Percentiles rank a stretch among this genome's conserved stretches.
Conservation (phyloP, 2,329 filamentous ascomycete genomes). For the Rutstroemia sp. region DNA sequence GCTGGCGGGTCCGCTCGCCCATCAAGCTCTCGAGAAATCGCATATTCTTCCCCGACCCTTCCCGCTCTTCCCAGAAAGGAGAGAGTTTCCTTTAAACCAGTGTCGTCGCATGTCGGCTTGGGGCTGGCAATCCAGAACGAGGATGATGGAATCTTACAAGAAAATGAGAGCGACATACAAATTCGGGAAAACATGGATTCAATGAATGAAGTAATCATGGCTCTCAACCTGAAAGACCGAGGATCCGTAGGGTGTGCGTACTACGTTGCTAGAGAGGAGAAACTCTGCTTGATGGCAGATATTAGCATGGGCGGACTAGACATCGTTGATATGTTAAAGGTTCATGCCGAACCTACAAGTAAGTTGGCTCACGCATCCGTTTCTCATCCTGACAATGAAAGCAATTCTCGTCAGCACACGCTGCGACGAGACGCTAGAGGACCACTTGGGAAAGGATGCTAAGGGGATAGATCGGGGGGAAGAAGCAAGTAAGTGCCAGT, state of each 20-base stretch:
- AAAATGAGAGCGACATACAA: constrained; percentile 27
- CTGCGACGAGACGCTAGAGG: constrained; percentile 28
- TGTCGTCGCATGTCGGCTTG: constrained; percentile 8
- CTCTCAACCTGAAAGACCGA: constrained; percentile 65
- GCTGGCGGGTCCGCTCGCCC: constrained; percentile 8
- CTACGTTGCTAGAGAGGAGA: constrained; percentile 64
- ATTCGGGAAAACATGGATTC: constrained; percentile 39
- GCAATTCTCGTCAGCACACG: constrained; percentile 40
- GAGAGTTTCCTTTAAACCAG: constrained; percentile 16
- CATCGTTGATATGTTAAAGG: constrained; percentile 53
- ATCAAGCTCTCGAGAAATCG: constrained; percentile 15
- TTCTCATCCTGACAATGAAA: background rate
- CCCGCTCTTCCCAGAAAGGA: constrained; percentile 13
- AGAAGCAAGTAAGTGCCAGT: constrained; percentile 19
- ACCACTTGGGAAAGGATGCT: constrained; percentile 26
- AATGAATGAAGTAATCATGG: constrained; percentile 68
- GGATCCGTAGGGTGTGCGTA: constrained; percentile 77
- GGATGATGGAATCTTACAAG: constrained; percentile 8
- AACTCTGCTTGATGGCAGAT: constrained; percentile 71
- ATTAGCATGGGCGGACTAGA: constrained; percentile 61
- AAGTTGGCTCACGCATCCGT: background rate
- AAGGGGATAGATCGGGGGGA: constrained; percentile 20
- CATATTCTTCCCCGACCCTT: constrained; percentile 15
- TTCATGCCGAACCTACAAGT: constrained; percentile 45
- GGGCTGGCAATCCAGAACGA: constrained; percentile 7